Base-by-base conservation (phyloP, 257 asterid genomes). In the Scutellaria baicalensis region DNA sequence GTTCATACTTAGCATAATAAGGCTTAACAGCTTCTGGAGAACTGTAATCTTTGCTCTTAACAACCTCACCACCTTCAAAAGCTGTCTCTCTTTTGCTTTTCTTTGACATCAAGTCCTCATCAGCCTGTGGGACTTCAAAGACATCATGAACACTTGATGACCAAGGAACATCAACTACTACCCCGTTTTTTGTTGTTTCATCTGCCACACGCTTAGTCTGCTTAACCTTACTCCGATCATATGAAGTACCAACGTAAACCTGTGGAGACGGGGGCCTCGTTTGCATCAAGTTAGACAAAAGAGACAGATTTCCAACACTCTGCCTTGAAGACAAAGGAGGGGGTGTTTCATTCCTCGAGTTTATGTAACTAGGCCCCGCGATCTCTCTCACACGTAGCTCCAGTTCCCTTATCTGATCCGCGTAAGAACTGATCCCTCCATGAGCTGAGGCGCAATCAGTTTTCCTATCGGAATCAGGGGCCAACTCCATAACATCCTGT, bases 91-190 rank as follows among this genome's bases (percentile, higher is more conserved):
- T 74, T 23, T 65, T 65, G 17, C 58, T 77, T 57, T 77, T 77
- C 7, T 40, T 67, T 40, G 58, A 52, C 9, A 48, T 58, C 9
- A 52, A 42, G 52, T 66, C 75, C 68, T 74, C 48, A 18, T 79
- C 92, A 23, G 45, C 80, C 68, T 84, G 92, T 6, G 99, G 99
- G 38, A 93, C 99, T 75, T 93, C 99, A 33, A 91, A 93, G 45
- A 93, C 97, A 84, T 93, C 97, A 73, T 83, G 89, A 17, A 87
- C 82, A 11, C 63, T 84, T 0, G 86, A 82, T 11, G 84, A 80
- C 73, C 81, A 47, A 39, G 83, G 72, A 21, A 64, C 42, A 40
- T 81, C 83, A 63, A 63, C 50, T 31, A 66, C 72, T 0, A 64
- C 71, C 64, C 62, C 77, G 20, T 60, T 69, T 36, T 79, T 78